Base-by-base conservation (phyloP, 129 eudicot genomes). In the Centrapalus pauciflorus region DNA sequence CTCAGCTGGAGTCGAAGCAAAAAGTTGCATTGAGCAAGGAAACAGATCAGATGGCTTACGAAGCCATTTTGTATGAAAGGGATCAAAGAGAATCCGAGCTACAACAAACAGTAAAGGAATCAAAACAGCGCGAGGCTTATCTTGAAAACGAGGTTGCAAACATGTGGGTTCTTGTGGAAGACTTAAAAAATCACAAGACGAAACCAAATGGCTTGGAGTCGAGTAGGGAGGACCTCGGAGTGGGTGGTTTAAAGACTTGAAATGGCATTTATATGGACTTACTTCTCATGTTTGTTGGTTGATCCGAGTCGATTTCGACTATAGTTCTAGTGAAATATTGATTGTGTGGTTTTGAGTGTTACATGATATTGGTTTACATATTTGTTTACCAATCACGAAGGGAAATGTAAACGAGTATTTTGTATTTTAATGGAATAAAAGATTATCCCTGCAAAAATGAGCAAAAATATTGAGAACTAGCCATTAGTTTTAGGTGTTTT, bases 41-140 rank as follows among this genome's bases (percentile, higher is more conserved):
- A 72, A 84, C 88, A 76, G 91, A 88, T 49, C n/a, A n/a, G 71
- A 73, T 43, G 43, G 75, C 84, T 2, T 84, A 73, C 24, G 90
- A 84, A 69, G 81, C 87, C 64, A 86, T 79, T 33, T 66, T 82
- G 6, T 71, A 61, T 9, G 89, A 88, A 45, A 87, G 77, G 70
- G 81, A 80, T 60, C 69, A 82, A 37, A 76, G 55, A 32, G 86
- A 85, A 70, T 81, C 79, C 6, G 90, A 80, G 27, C 56, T 85
- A 50, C 87, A 85, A 54, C 57, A 83, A 30, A 81, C 43, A 71
- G 85, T 85, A 0, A 92, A 80, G 68, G 90, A 85, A 71, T 83
- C 87, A 2, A 82, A 89, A 72, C 87, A 85, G 57, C 64, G 87
- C 71, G 93, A 85, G 75, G 92, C 93, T 7, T 80, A 80, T 77